phyloP scores from a whole-genome alignment of 371 early-diverging fungal genomes.

The Zancudomyces culisetae region DNA sequence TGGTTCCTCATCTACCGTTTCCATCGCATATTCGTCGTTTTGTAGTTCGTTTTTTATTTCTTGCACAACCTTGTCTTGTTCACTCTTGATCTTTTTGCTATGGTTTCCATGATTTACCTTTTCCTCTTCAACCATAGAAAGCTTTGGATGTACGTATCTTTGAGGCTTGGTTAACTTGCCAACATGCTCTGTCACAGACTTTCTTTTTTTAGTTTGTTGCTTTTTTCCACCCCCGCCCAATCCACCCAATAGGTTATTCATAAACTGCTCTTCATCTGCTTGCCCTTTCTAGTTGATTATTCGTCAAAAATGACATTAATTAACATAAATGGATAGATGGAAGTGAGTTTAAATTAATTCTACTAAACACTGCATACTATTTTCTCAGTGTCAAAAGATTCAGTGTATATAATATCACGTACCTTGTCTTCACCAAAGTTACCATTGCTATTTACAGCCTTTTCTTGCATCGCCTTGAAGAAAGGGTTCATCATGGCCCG shows the following conservation, averaged over 20 bases:
- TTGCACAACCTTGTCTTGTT: not conserved
- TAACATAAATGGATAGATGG: no score
- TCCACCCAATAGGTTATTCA: not conserved
- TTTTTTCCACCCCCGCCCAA: not conserved
- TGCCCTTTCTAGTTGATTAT: not conserved
- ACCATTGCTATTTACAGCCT: not conserved
- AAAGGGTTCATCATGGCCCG: not conserved
- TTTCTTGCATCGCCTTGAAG: not conserved
- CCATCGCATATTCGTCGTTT: not conserved
- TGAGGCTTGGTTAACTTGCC: not conserved
- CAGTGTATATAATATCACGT: no score
- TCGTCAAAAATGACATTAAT: no score
- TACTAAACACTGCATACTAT: no score
- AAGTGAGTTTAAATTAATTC: no score
- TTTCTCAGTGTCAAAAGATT: no score
- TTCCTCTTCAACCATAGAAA: not conserved
- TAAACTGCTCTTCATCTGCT: conserved; percentile 1
- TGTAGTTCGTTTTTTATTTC: not conserved
- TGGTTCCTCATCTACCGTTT: not conserved
- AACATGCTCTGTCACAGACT: not conserved
- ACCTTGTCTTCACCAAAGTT: not conserved
- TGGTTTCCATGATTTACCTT: not conserved
- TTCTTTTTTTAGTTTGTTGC: not conserved
- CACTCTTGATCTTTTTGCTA: conserved; percentile 1
- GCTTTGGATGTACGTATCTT: no score